Percentiles rank a stretch among this genome's conserved stretches.
Evolutionary conservation across 176 grass and related monocot genomes (phyloP).

Genomic region (Pontederia crassipes): DNA sequence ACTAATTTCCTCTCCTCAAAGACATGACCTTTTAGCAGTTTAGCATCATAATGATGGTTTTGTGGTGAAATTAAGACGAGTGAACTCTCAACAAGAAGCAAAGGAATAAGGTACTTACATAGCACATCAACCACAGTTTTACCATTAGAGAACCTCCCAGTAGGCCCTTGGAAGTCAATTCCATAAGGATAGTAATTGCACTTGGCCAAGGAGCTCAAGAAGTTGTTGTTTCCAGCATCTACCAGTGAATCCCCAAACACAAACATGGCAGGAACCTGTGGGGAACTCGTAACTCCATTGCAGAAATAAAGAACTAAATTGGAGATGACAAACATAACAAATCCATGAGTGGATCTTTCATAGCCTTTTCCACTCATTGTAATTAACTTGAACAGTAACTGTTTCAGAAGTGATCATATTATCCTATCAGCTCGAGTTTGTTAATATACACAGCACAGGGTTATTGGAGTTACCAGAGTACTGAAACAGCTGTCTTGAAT

Average conservation of each 20-base stretch:
- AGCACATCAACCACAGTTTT: constrained; percentile 36
- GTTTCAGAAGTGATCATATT: too few species aligned
- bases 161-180: constrained; percentile 38
- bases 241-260: constrained; percentile 41
- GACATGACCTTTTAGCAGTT: too few species aligned
- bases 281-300: neutral
- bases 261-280: constrained; percentile 33
- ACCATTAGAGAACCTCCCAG: constrained; percentile 46
- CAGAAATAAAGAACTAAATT: neutral
- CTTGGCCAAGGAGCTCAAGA: constrained; percentile 29
- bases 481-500: too few species aligned
- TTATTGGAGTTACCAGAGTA: too few species aligned
- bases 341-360: neutral
- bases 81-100: too few species aligned
- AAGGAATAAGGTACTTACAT: constrained; percentile 14
- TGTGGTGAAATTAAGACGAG: too few species aligned
- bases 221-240: constrained; percentile 44
- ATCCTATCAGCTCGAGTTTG: too few species aligned
- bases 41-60: too few species aligned
- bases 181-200: constrained; percentile 43
- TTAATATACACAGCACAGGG: too few species aligned
- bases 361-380: too few species aligned
- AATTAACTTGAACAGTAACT: too few species aligned
- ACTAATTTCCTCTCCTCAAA: too few species aligned
- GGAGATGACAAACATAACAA: neutral